Conservation (phyloP, 2,329 filamentous ascomycete genomes). For the Calonectria pseudoturangicola region DNA sequence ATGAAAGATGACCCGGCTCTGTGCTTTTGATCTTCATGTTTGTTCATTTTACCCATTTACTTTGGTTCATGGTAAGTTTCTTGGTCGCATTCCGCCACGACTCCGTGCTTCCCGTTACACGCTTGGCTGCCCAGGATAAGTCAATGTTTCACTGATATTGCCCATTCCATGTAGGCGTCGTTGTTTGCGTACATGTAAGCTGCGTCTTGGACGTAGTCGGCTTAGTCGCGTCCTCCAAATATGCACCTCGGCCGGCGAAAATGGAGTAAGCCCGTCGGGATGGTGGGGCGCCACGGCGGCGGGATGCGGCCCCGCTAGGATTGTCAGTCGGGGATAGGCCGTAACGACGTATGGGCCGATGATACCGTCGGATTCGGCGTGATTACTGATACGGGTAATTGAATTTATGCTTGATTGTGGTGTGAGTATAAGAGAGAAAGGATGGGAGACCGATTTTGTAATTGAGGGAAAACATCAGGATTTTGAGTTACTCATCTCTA, state of each 20-base stretch:
- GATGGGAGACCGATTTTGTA: too few species aligned
- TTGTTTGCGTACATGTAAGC: background rate
- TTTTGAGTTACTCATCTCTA: background rate
- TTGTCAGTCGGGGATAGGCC: background rate
- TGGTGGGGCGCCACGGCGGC: constrained; percentile 24
- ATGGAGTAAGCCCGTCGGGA: constrained; percentile 31
- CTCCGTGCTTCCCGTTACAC: too few species aligned
- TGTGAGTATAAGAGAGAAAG: constrained; percentile 1
- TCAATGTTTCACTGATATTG: background rate
- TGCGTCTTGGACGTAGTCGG: background rate
- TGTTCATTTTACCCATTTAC: too few species aligned
- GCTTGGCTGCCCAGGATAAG: background rate
- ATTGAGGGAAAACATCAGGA: background rate
- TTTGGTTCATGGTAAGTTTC: too few species aligned
- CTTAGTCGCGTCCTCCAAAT: constrained; percentile 34
- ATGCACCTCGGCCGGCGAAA: constrained; percentile 32
- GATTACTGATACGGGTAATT: background rate
- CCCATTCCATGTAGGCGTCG: background rate
- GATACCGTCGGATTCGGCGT: constrained; percentile 11
- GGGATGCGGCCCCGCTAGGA: background rate
- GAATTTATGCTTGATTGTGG: too few species aligned
- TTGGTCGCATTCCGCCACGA: too few species aligned
- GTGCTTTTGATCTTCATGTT: too few species aligned
- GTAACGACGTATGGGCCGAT: background rate
- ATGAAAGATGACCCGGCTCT: too few species aligned